Conservation (phyloP, 2,329 filamentous ascomycete species). For the Biscogniauxia mediterranea region DNA sequence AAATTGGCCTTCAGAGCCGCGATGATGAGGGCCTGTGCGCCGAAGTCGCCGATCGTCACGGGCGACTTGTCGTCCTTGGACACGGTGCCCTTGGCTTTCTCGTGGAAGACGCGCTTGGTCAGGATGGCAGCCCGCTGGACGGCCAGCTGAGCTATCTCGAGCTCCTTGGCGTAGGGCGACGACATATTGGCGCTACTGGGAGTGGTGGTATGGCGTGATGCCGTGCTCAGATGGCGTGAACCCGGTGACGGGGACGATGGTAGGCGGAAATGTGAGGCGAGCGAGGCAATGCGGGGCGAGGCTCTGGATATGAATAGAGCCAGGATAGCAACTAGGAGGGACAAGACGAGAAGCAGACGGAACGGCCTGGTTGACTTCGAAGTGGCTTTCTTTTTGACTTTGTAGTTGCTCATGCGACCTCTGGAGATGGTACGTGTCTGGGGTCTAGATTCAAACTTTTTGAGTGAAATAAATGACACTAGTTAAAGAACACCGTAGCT, state of each 20-base stretch:
- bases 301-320: conserved; percentile 28
- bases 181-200: conserved; percentile 21
- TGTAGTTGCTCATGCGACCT: conserved; percentile 16
- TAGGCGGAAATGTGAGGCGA: conserved; percentile 26
- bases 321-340: conserved; percentile 27
- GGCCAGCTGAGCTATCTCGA: conserved; percentile 70
- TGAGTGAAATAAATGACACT: no score
- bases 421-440: no score
- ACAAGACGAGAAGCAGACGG: conserved; percentile 17
- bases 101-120: conserved; percentile 76
- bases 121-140: conserved; percentile 73
- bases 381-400: conserved; percentile 11
- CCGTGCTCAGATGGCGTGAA: neutral
- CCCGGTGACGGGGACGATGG: neutral
- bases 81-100: conserved; percentile 90
- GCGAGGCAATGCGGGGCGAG: conserved; percentile 30
- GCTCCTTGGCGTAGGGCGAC: conserved; percentile 63
- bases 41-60: conserved; percentile 97
- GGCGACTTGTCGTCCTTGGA: conserved; percentile 95
- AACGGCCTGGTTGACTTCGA: conserved; percentile 2
- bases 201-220: conserved; percentile 13
- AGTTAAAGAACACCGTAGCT: no score
- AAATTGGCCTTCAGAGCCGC: conserved; percentile 85
- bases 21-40: conserved; percentile 95
- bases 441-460: no score